Percentiles rank a stretch among this genome's conserved stretches.
These are phyloP conservation scores for Tephrocybe sp. DNA, from an alignment of 768 basidiomycete genomes.

Conservation along the genomic window DNA sequence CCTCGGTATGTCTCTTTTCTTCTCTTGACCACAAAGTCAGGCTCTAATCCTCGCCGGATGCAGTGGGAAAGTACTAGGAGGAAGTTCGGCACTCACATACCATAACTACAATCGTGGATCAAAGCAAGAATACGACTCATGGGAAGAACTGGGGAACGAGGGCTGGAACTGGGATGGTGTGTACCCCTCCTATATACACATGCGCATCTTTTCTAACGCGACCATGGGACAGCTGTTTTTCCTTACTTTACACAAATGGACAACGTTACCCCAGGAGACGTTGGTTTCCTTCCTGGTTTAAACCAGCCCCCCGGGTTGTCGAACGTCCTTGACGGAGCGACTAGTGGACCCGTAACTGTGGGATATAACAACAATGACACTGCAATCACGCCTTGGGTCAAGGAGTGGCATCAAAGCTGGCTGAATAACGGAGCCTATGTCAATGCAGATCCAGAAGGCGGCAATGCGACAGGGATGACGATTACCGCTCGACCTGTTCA, in stretches of 20 bases:
- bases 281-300: conserved; percentile 8
- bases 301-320: conserved; percentile 6
- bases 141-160: conserved; percentile 20
- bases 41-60: neutral
- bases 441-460: conserved; percentile 13
- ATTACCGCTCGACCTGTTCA: conserved; percentile 15
- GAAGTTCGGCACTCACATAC: conserved; percentile 14
- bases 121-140: conserved; percentile 17
- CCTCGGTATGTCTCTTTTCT: conserved; percentile 12
- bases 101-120: conserved; percentile 12
- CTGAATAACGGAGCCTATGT: conserved; percentile 12
- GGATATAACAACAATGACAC: conserved; percentile 12
- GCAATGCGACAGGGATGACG: conserved; percentile 11
- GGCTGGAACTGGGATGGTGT: conserved; percentile 21
- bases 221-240: conserved; percentile 4
- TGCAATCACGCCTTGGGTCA: conserved; percentile 10
- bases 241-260: conserved; percentile 20
- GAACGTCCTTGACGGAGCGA: conserved; percentile 13
- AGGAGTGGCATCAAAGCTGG: conserved; percentile 13
- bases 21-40: neutral
- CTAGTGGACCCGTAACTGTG: conserved; percentile 13
- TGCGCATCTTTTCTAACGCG: neutral
- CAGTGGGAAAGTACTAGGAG: conserved; percentile 18
- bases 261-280: conserved; percentile 8
- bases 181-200: neutral